phyloP scores from a whole-genome alignment of 805 yeast species.

The Saccharomycopsis fibuligera region DNA sequence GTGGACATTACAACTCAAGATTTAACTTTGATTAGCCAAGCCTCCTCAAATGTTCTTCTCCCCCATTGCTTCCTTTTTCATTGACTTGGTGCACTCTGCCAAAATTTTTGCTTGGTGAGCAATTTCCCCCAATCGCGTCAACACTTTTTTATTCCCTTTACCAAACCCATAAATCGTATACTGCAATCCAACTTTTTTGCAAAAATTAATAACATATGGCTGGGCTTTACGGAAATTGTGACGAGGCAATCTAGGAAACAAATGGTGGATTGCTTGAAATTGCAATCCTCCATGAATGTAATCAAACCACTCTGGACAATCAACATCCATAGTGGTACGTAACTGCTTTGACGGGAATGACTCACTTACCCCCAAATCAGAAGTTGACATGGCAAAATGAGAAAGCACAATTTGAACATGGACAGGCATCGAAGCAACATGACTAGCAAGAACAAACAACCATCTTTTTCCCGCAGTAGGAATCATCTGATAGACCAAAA shows the following conservation, averaged over 20 bases:
- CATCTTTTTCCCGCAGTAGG: conserved; percentile 50
- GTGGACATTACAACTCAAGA: too few species aligned
- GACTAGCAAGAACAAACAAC: conserved; percentile 63
- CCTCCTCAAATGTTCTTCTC: neutral
- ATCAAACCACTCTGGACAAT: conserved; percentile 89
- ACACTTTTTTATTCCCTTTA: conserved; percentile 67
- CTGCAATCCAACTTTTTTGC: conserved; percentile 67
- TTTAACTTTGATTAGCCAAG: neutral
- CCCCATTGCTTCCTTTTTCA: conserved; percentile 44
- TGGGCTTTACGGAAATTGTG: conserved; percentile 79
- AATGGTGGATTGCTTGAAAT: conserved; percentile 85
- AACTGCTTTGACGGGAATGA: conserved; percentile 74
- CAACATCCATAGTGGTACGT: conserved; percentile 92
- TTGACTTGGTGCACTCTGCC: conserved; percentile 62
- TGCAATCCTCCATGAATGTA: conserved; percentile 89
- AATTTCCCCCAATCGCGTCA: conserved; percentile 62
- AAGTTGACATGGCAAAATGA: conserved; percentile 90
- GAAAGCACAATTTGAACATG: conserved; percentile 88
- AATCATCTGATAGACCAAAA: conserved; percentile 45
- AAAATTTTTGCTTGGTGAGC: conserved; percentile 75
- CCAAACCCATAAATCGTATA: conserved; percentile 83
- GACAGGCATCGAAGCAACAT: conserved; percentile 80
- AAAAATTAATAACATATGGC: conserved; percentile 63
- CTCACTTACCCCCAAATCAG: conserved; percentile 77
- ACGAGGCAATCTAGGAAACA: conserved; percentile 84